phyloP scores from a whole-genome alignment of 306 rosid species.

The Quercus agrifolia region DNA sequence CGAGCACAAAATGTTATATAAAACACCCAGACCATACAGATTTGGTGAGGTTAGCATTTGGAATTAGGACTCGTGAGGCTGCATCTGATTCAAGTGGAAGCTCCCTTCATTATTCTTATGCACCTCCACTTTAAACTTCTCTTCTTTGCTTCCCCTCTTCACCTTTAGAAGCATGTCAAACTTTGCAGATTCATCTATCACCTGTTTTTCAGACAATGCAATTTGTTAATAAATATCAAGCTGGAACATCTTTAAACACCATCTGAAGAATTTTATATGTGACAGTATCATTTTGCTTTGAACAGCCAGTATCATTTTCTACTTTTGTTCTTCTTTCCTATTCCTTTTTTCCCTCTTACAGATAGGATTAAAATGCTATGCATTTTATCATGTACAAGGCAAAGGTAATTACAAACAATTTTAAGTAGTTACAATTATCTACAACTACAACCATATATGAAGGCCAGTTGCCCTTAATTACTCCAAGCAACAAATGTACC shows the following conservation, averaged over 20 bases:
- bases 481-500: background rate
- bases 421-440: background rate
- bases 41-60: background rate
- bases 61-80: conserved; percentile 39
- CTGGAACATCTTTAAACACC: background rate
- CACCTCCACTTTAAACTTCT: conserved; percentile 59
- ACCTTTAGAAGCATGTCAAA: conserved; percentile 54
- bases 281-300: background rate
- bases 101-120: conserved; percentile 60
- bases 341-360: background rate
- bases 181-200: conserved; percentile 50
- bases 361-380: too few species aligned
- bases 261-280: background rate
- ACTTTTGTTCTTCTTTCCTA: background rate
- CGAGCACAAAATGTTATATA: background rate
- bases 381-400: too few species aligned
- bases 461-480: background rate
- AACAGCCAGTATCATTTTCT: background rate
- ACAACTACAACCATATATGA: background rate
- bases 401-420: background rate
- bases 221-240: background rate
- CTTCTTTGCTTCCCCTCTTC: conserved; percentile 63
- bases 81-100: conserved; percentile 58
- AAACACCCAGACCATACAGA: background rate
- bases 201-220: conserved; percentile 37